phyloP scores from a whole-genome alignment of 768 basidiomycete genomes.

The Baorangia bicolor region DNA sequence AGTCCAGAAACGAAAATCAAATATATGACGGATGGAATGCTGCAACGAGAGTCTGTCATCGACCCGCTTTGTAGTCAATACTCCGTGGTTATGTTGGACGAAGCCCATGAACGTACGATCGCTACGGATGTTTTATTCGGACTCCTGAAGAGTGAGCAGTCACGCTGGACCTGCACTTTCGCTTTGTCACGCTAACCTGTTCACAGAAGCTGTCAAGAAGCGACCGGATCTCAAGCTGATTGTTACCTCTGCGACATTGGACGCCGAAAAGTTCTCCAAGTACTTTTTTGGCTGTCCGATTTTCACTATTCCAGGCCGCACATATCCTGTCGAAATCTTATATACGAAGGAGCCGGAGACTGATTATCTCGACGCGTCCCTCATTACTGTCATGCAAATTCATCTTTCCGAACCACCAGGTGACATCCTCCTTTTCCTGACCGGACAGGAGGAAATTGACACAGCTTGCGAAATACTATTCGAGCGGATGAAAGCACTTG shows the following conservation, averaged over 20 bases:
- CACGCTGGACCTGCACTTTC: background rate
- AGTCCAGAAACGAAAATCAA: conserved; percentile 99
- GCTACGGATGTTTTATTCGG: conserved; percentile 99
- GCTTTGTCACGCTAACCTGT: conserved; percentile 15
- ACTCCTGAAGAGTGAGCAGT: conserved; percentile 63
- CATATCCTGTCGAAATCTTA: conserved; percentile 97
- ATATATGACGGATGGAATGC: conserved; percentile 99
- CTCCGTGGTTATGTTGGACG: conserved; percentile 96
- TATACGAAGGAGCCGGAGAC: conserved; percentile 98
- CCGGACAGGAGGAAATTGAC: conserved; percentile 98
- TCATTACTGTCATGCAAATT: conserved; percentile 99
- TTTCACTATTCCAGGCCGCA: conserved; percentile 99
- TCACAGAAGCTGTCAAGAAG: conserved; percentile 87
- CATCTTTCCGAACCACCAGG: conserved; percentile 98
- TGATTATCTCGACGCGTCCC: conserved; percentile 96
- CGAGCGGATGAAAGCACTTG: conserved; percentile 98
- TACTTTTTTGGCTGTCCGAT: conserved; percentile 99
- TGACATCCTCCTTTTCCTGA: conserved; percentile 94
- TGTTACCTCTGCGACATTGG: conserved; percentile 97
- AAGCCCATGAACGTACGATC: conserved; percentile 98
- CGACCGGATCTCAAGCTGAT: conserved; percentile 96
- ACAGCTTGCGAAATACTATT: conserved; percentile 95
- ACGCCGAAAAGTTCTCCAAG: conserved; percentile 98
- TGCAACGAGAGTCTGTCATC: conserved; percentile 94
- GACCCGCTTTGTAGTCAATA: conserved; percentile 93